phyloP scores from a whole-genome alignment of 495 filamentous ascomycete species.

The Hypoxylon lienhwacheense region DNA sequence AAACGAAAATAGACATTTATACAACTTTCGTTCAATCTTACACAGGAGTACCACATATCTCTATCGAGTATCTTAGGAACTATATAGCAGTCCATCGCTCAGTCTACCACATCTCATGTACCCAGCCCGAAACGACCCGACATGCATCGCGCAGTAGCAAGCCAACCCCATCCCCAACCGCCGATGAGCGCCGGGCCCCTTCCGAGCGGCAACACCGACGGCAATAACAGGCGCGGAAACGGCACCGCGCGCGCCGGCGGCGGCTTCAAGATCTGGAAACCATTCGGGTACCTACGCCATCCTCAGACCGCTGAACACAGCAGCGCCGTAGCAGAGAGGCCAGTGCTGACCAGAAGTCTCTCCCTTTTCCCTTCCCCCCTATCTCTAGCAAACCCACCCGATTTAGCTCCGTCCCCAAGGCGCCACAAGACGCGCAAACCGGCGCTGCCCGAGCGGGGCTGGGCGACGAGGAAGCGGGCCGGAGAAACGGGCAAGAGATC shows the following conservation, averaged over 20 bases:
- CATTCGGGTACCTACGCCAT: neutral
- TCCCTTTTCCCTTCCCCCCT: too few relatives aligned
- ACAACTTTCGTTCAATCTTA: neutral
- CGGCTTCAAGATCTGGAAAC: neutral
- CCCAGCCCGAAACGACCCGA: neutral
- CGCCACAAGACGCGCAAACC: too few relatives aligned
- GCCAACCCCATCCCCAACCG: neutral
- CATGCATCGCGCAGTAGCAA: neutral
- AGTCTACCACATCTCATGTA: neutral
- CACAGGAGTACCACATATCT: neutral
- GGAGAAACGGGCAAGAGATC: too few relatives aligned
- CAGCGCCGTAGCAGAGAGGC: too few relatives aligned
- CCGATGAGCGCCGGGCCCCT: conserved; percentile 6
- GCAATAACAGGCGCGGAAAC: neutral
- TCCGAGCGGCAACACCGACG: neutral
- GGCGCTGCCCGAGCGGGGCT: too few relatives aligned
- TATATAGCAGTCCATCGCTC: conserved; percentile 1
- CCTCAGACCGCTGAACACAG: too few relatives aligned
- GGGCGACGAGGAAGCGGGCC: neutral
- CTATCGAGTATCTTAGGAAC: neutral
- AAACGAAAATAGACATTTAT: too few relatives aligned
- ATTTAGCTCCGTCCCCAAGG: neutral
- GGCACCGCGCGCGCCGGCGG: neutral
- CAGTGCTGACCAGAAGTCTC: too few relatives aligned
- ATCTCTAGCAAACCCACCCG: neutral